These are phyloP conservation scores for Pseudoperonospora humuli DNA, from an alignment of 352 stramenopile genomes.

Conservation along the genomic window DNA sequence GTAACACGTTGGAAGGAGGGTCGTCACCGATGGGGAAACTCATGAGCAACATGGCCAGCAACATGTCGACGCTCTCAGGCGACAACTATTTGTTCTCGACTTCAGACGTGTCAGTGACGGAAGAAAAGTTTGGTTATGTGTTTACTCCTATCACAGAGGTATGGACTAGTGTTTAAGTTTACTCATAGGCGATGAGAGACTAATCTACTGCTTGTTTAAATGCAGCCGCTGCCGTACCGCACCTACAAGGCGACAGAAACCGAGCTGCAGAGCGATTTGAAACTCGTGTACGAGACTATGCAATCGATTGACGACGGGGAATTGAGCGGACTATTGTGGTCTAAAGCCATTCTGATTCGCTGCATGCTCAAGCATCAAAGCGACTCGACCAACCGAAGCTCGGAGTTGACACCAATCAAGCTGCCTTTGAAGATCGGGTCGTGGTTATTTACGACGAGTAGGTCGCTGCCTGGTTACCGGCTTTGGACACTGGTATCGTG, in stretches of 20 bases:
- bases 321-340: constrained; percentile 55
- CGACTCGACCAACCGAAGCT: constrained; percentile 6
- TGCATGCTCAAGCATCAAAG: constrained; percentile 31
- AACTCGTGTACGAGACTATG: constrained; percentile 57
- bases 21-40: constrained; percentile 41
- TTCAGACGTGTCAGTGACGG: constrained; percentile 26
- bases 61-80: constrained; percentile 58
- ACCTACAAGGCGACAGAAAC: constrained; percentile 49
- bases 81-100: constrained; percentile 52
- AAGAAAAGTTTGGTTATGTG: constrained; percentile 80
- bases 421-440: constrained; percentile 52
- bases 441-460: constrained; percentile 80
- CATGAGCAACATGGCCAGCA: constrained; percentile 65
- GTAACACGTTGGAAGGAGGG: neutral
- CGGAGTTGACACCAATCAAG: constrained; percentile 12
- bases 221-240: constrained; percentile 40
- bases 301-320: constrained; percentile 43
- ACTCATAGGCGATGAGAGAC: neutral
- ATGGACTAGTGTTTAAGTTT: neutral
- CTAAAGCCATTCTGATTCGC: constrained; percentile 58
- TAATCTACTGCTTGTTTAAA: too few relatives aligned
- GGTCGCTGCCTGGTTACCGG: constrained; percentile 1
- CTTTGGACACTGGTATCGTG: neutral
- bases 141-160: constrained; percentile 67
- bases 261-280: constrained; percentile 46